These are phyloP conservation scores for Prunus fruticosa DNA, from an alignment of 306 rosid genomes.

Conservation along the genomic window DNA sequence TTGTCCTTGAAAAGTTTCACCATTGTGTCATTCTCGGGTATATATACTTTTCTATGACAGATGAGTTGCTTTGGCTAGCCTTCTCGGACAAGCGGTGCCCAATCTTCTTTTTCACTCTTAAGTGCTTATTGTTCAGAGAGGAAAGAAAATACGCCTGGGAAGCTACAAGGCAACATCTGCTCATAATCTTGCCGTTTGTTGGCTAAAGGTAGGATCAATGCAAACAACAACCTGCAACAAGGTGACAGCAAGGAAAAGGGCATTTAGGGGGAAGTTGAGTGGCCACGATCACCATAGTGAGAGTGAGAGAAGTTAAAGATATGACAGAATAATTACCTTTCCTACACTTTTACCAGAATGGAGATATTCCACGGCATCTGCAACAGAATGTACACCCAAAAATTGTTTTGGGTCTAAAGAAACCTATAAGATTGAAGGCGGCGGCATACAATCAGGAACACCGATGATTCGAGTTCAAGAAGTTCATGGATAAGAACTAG, in stretches of 20 bases:
- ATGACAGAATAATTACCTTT: conserved; percentile 54
- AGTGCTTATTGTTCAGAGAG: not conserved
- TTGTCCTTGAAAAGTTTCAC: not conserved
- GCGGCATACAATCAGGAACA: not conserved
- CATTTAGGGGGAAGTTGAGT: not conserved
- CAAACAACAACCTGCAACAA: conserved; percentile 64
- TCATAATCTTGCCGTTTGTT: conserved; percentile 69
- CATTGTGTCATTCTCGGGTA: not conserved
- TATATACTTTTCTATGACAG: not conserved
- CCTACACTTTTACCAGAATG: conserved; percentile 97
- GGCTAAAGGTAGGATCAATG: conserved; percentile 62
- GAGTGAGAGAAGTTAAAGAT: not conserved
- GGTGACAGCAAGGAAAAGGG: not conserved
- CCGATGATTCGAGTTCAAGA: not conserved
- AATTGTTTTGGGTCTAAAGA: conserved; percentile 74
- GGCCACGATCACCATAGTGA: not conserved
- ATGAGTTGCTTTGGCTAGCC: not conserved
- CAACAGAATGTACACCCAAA: conserved; percentile 66
- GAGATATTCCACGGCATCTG: conserved; percentile 91
- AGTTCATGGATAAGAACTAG: not conserved
- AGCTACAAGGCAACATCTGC: not conserved
- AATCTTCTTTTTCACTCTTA: not conserved
- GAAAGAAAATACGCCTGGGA: not conserved
- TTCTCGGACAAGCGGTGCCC: not conserved
- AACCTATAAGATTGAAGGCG: conserved; percentile 45